Base-by-base conservation (phyloP, 2,329 filamentous ascomycete species). In the Myriosclerotinia duriaeana region DNA sequence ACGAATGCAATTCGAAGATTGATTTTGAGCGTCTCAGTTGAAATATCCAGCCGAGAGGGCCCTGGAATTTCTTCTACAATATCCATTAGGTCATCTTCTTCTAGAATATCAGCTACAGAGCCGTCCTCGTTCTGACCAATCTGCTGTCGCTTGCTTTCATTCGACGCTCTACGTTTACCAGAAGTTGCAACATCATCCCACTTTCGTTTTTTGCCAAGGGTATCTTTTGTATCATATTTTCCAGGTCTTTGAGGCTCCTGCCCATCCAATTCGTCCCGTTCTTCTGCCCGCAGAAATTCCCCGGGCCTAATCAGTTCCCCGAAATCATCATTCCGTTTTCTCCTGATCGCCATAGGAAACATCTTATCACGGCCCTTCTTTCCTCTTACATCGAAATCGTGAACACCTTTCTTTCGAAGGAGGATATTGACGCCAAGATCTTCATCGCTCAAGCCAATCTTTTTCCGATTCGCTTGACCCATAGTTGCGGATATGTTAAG, bases 291-390 rank as follows among this genome's bases (percentile, higher is more conserved):
- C 1, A 97, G 84, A 75, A 94, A 99, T 70, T 99, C 95, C 77
- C 98, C 95, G 0, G 94, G 91, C 64, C 93, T 87, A 72, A 99
- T 97, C 20, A 96, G 80, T 71, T 99, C 95, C 67, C 95, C 95
- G 78, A 95, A 99, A 70, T 97, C 94, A 75, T 98, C 95, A 40
- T 85, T 87, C 61, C 92, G 88, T 76, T 88, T 90, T 73, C 91
- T 84, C 62, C 92, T 88, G 34, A 93, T 86, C 0, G 93, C 86
- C 64, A 96, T 89, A 0, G 95, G 95, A 75, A 97, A 98, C 80
- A 96, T 90, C 69, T 93, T 89, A 76, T 99, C 95, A 65, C 93
- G 86, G 3, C 95, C 95, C 76, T 92, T 96, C 77, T 97, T 97
- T 46, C 90, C 91, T 52, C 92, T 85, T 1, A 97, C 90, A 74